Conservation (phyloP, 768 basidiomycete genomes). For the Trametes cingulata region DNA sequence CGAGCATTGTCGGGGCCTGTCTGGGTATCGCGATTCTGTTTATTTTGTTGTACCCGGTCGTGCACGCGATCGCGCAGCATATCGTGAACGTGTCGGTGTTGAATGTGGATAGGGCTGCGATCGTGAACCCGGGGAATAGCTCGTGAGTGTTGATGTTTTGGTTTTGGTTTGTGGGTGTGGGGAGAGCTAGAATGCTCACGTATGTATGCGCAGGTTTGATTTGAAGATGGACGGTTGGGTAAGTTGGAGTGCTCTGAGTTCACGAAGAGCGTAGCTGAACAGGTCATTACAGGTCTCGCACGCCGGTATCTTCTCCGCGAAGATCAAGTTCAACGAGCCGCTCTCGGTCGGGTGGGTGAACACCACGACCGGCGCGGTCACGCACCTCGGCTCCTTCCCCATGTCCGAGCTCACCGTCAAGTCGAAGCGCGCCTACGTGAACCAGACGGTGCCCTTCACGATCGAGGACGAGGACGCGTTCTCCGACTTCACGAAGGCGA, state of each 20-base stretch:
- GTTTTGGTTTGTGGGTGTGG: no score
- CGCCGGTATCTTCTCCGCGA: conserved; percentile 64
- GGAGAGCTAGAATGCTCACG: background rate
- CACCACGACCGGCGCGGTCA: conserved; percentile 41
- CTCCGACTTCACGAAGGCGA: conserved; percentile 55
- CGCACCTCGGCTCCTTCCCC: conserved; percentile 55
- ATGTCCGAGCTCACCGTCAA: conserved; percentile 50
- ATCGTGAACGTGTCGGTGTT: conserved; percentile 59
- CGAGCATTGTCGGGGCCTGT: conserved; percentile 48
- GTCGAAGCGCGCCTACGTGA: conserved; percentile 58
- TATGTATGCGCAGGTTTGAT: conserved; percentile 43
- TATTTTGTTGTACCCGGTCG: conserved; percentile 66
- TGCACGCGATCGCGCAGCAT: conserved; percentile 64
- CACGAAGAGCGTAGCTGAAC: no score
- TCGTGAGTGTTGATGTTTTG: conserved; percentile 52
- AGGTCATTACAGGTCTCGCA: conserved; percentile 53
- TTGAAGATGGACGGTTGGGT: conserved; percentile 57
- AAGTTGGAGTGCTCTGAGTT: conserved; percentile 16
- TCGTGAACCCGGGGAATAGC: conserved; percentile 53
- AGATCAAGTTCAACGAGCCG: conserved; percentile 58
- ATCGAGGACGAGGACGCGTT: conserved; percentile 61
- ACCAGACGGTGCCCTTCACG: conserved; percentile 58
- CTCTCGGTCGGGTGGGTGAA: conserved; percentile 62
- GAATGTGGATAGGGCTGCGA: conserved; percentile 52
- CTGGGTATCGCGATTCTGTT: conserved; percentile 65